Percentiles rank a stretch among this genome's conserved stretches.
Conservation (phyloP, 202 grass and related monocot genomes). For the Setaria italica region DNA sequence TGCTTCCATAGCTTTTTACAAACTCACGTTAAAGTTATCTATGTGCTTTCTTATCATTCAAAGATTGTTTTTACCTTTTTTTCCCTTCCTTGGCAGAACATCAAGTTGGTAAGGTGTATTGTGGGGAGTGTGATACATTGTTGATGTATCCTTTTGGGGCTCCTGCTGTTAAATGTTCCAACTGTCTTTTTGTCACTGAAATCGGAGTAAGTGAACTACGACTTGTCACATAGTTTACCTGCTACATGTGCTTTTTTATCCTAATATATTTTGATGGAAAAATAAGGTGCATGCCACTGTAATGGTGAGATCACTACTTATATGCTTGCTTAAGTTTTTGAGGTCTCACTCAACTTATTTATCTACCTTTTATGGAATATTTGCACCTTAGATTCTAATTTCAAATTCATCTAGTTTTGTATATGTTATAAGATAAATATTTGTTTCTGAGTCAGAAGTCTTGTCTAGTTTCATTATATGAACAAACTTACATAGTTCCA, state of each 20-base stretch:
- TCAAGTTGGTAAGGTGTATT: slow-evolving; percentile 77
- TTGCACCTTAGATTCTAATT: neutral
- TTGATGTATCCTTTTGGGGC: slow-evolving; percentile 89
- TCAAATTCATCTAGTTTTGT: neutral
- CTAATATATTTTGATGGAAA: slow-evolving; percentile 37
- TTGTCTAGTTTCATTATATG: neutral
- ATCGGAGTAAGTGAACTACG: slow-evolving; percentile 74
- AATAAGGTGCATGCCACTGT: neutral
- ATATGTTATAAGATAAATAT: neutral
- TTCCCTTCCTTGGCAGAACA: slow-evolving; percentile 58
- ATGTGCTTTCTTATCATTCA: slow-evolving; percentile 21
- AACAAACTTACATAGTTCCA: slow-evolving; percentile 7
- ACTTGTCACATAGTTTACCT: slow-evolving; percentile 18
- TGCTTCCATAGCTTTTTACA: slow-evolving; percentile 26
- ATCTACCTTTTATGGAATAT: neutral
- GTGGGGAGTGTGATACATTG: slow-evolving; percentile 70
- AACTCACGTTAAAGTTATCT: neutral
- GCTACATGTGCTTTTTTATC: slow-evolving; percentile 24
- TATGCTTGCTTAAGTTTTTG: slow-evolving; percentile 30
- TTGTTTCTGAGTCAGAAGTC: neutral
- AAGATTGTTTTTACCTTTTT: slow-evolving; percentile 33
- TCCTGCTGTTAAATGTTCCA: slow-evolving; percentile 79
- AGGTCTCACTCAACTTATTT: neutral
- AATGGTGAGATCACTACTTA: neutral
- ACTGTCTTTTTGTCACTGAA: slow-evolving; percentile 72